Conservation (phyloP, 2,329 filamentous ascomycete species). For the Aspergillus cejpii region DNA sequence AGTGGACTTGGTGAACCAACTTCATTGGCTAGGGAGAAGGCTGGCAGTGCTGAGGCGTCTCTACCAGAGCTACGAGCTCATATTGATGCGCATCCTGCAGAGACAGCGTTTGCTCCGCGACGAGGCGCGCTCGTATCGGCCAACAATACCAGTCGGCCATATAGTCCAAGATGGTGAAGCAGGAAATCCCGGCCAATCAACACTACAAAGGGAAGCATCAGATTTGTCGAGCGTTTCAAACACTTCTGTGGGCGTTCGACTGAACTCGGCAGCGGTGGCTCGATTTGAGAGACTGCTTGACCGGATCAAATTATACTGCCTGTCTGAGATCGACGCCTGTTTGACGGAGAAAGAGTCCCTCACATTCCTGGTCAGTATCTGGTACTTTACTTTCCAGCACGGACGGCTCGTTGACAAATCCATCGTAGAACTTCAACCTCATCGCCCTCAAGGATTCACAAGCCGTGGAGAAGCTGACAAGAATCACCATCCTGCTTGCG, state of each 20-base stretch:
- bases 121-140: constrained; percentile 24
- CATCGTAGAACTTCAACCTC: constrained; percentile 64
- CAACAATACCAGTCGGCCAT: constrained; percentile 16
- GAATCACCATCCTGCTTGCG: constrained; percentile 64
- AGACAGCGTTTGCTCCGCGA: constrained; percentile 39
- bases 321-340: constrained; percentile 59
- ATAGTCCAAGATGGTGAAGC: constrained; percentile 25
- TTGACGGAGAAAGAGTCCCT: constrained; percentile 63
- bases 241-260: constrained; percentile 35
- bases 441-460: constrained; percentile 69
- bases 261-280: constrained; percentile 47
- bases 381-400: background rate
- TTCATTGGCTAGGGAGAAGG: constrained; percentile 57
- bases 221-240: constrained; percentile 16
- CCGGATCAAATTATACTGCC: constrained; percentile 55
- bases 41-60: constrained; percentile 56
- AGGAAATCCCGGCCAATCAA: constrained; percentile 37
- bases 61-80: constrained; percentile 56
- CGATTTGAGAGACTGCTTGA: constrained; percentile 56
- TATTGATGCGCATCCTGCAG: constrained; percentile 57
- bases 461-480: constrained; percentile 63
- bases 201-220: constrained; percentile 18
- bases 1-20: constrained; percentile 42
- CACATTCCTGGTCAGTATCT: constrained; percentile 54
- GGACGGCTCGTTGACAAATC: constrained; percentile 5